phyloP scores from a whole-genome alignment of 208 protist species.

The Borovskyia barvae region DNA sequence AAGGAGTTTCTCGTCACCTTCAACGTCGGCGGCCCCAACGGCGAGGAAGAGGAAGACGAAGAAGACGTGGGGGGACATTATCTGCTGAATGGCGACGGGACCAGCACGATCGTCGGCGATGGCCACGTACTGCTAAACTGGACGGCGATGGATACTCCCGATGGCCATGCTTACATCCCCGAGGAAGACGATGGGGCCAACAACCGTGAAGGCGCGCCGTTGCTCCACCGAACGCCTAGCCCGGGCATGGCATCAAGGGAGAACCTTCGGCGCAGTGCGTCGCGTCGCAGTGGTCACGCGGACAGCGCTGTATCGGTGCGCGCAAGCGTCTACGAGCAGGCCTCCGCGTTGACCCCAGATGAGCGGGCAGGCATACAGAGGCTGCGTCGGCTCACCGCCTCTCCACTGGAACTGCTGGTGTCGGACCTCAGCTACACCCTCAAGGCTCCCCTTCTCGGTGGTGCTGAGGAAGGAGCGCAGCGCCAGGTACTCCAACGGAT shows the following conservation, averaged over 20 bases:
- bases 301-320: constrained; percentile 21
- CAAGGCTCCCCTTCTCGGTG: constrained; percentile 34
- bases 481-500: constrained; percentile 71
- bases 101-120: background rate
- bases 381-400: constrained; percentile 37
- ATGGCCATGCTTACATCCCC: too few species aligned
- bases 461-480: constrained; percentile 18
- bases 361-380: constrained; percentile 32
- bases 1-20: constrained; percentile 67
- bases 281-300: constrained; percentile 6
- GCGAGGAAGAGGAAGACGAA: constrained; percentile 1
- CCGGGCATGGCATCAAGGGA: constrained; percentile 4
- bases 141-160: background rate
- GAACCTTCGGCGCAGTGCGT: background rate
- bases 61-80: background rate
- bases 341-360: constrained; percentile 18
- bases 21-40: constrained; percentile 25
- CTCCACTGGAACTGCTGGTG: constrained; percentile 54
- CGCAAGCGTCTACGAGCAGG: constrained; percentile 30
- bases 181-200: background rate
- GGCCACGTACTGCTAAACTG: background rate
- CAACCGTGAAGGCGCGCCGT: background rate
- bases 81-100: background rate
- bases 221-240: background rate
- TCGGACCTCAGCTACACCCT: constrained; percentile 64